Evolutionary conservation across 345 rosid genomes (phyloP), one percentile per base, ranked within the genome.

Genomic region (Pistacia vera): DNA sequence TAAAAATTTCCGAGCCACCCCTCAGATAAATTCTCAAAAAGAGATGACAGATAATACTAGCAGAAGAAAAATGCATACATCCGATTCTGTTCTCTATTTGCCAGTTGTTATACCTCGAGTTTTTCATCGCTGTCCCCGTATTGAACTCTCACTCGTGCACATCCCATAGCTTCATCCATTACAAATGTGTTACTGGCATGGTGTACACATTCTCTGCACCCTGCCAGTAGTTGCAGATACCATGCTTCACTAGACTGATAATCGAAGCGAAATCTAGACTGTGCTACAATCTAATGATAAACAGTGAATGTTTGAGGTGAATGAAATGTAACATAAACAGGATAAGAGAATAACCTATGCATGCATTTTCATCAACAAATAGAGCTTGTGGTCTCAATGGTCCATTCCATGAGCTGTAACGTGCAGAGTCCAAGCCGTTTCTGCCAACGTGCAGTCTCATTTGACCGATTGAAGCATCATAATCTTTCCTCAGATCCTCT

Each of bases 371-470:
- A 82, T 91, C 90, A 4, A 89, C 90, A 70, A 86, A 89, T 18
- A 88, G 75, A 61, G 92, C 91, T 49, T 86, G 86, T 17, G 90
- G 80, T 81, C 91, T 83, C 54, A 77, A 16, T 2, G 88, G 87
- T 55, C 92, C 95, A 51, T 81, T 82, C 91, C 90, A 89, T n/a
- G 89, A 86, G 80, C 90, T 89, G 73, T 77, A 84, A 59, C 88
- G 78, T 35, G 46, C 46, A 41, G 65, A 51, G 14, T 61, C 75
- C 20, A 71, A 20, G 10, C 18, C 28, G 38, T 69, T 81, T 54
- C 57, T 76, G 46, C 81, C 81, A 68, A 71, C 66, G 18, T 71
- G 11, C 49, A 25, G 30, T 74, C 83, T 60, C 64, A 54, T 66
- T n/a, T 67, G 81, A 52, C 88, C 93, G 17, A 79, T 77, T 61